Evolutionary conservation across 768 basidiomycete genomes (phyloP), one percentile per base, ranked within the genome.

Genomic region (Tricholoma bakamatsutake): DNA sequence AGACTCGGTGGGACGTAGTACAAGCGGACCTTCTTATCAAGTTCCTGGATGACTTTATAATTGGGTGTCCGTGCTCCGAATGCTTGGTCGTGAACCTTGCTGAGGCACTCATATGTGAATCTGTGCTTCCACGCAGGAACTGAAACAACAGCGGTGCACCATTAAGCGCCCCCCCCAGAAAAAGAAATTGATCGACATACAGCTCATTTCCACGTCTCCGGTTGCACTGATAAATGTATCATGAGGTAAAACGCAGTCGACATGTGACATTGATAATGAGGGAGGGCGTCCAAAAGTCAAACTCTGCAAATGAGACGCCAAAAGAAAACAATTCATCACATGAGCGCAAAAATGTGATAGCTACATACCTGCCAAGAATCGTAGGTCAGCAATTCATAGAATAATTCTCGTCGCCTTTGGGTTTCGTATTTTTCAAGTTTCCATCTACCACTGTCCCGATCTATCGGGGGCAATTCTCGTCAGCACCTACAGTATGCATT

Each of bases 201-300:
- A 87, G 53, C 69, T 74, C 82, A 85, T 84, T 60, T 87, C 84
- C 3, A 76, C 64, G 53, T 84, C 80, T 5, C 80, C 81, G 15
- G 67, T 64, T 24, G 70, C 71, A 57, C 75, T 78, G 50, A 69
- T 74, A n/a, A 69, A 67, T 1, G 74, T 69, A 24, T 76, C 71
- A 63, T 77, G 72, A 6, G 84, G 77, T 57, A 81, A 69, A 59
- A 80, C 77, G 59, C 76, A 74, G 62, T 84, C 81, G 58, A 84
- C 71, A 64, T 85, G 83, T 8, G 77, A 66, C 24, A 76, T 70
- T 2, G 81, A 76, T 53, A 87, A 77, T 5, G 85, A 86, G 2
- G 85, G 85, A 3, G 86, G 86, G 6, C 86, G 78, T 53, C 85
- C 85, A 67, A 82, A 87, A 9, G 85, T 87, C 56, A 88, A 67